Evolutionary conservation across 345 rosid species (phyloP).

Genomic region (Eucalyptus erythrocorys): DNA sequence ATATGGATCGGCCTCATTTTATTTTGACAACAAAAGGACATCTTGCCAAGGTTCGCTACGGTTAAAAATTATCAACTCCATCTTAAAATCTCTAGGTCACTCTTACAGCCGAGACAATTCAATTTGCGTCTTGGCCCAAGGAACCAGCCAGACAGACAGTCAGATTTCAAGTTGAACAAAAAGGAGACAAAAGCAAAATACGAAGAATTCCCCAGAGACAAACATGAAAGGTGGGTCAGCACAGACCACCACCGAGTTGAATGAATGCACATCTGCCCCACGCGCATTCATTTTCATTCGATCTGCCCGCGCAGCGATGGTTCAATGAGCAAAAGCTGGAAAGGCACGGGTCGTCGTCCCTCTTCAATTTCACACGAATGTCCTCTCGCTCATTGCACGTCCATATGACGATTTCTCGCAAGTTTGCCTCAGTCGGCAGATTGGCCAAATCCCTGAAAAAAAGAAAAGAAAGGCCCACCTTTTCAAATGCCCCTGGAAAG

Average conservation of each 20-base stretch:
- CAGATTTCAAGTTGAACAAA: background rate
- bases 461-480: background rate
- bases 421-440: background rate
- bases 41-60: background rate
- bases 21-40: background rate
- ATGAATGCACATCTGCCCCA: background rate
- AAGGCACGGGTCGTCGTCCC: background rate
- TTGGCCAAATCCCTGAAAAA: background rate
- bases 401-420: background rate
- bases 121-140: background rate
- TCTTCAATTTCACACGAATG: background rate
- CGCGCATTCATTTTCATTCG: background rate
- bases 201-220: background rate
- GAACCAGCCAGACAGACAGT: background rate
- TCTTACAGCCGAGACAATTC: background rate
- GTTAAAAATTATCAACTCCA: background rate
- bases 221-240: background rate
- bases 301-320: background rate
- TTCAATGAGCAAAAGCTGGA: background rate
- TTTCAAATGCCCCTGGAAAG: background rate
- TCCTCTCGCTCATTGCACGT: background rate
- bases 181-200: background rate
- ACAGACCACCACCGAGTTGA: background rate
- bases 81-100: background rate
- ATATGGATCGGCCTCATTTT: background rate